Evolutionary conservation across 2,329 filamentous ascomycete genomes (phyloP), one percentile per base, ranked within the genome.

Genomic region (Trichoderma lentiforme): DNA sequence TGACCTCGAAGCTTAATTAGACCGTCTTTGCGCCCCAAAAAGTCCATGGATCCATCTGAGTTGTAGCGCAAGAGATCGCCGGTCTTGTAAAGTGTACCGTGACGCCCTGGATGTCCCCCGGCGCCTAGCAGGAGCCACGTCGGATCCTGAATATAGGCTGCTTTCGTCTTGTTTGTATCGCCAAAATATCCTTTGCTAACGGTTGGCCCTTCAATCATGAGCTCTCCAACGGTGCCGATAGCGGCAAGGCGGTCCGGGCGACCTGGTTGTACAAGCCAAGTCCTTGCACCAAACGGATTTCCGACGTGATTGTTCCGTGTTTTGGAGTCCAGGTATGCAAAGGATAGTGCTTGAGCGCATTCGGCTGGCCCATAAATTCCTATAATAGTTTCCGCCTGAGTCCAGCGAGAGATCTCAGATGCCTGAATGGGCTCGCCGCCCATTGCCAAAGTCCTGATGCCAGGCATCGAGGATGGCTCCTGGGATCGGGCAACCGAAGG

Each of bases 141-240:
- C 3, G 74, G 74, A 58, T 73, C 65, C 6, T 70, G 36, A 26
- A 74, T 62, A 18, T 74, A 66, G 15, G 71, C 61, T 15, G 69
- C 62, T 4, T 34, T 51, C 5, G 69, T 68, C 57, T 72, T 73
- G 4, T 56, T 18, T 18, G 15, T 15, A 30, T 70, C 57, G 1
- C 26, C 39, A 36, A 70, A 62, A 34, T 77, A 82, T 6, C 78
- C 0, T 73, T 74, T 6, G 80, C 66, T 3, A 76, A 73, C 3
- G 21, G 57, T 62, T 30, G 75, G 74, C 1, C 79, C 78, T 57
- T 80, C 77, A 4, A 80, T 47, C 0, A 79, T 66, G 1, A 80
- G 71, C 34, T 81, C 79, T 3, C 79, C 79, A 7, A 77, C 60
- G 0, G 60, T 53, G 0, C 78, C 76, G 28, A 76, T 68, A 0